Conservation (phyloP, 306 rosid species). For the Amphicarpaea edgeworthii region DNA sequence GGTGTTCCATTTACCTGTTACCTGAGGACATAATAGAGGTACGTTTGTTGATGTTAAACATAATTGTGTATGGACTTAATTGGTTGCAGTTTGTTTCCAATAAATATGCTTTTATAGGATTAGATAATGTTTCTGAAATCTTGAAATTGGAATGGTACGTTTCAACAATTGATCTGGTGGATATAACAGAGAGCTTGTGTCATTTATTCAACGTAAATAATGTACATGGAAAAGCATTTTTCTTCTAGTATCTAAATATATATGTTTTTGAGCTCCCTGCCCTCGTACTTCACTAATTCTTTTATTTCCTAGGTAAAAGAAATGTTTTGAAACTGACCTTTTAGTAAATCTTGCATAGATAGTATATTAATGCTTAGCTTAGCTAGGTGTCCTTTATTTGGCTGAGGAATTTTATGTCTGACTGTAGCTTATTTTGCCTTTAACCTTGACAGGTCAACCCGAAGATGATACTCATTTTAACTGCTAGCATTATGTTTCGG, state of each 20-base stretch:
- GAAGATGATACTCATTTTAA: conserved; percentile 93
- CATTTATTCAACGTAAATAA: neutral
- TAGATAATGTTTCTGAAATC: conserved; percentile 11
- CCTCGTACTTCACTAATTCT: neutral
- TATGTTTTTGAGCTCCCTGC: conserved; percentile 4
- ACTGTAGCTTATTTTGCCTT: conserved; percentile 36
- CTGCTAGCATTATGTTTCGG: conserved; percentile 99
- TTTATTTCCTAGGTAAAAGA: conserved; percentile 4
- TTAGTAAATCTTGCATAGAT: neutral
- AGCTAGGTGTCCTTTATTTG: conserved; percentile 4
- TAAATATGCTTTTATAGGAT: neutral
- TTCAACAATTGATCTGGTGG: conserved; percentile 18
- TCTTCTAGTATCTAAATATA: neutral
- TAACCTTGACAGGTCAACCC: conserved; percentile 76
- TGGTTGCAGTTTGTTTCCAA: neutral
- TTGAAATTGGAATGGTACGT: neutral
- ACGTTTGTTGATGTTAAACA: conserved; percentile 22
- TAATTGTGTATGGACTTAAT: neutral
- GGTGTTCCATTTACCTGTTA: conserved; percentile 96
- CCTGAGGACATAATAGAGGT: conserved; percentile 98
- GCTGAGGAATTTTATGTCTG: conserved; percentile 6
- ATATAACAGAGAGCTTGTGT: neutral
- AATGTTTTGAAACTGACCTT: conserved; percentile 6
- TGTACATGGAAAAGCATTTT: neutral
- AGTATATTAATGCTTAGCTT: conserved; percentile 11